Percentiles rank a stretch among this genome's conserved stretches.
Conservation (phyloP, 1,139 yeast species). For the Yarrowia galli region DNA sequence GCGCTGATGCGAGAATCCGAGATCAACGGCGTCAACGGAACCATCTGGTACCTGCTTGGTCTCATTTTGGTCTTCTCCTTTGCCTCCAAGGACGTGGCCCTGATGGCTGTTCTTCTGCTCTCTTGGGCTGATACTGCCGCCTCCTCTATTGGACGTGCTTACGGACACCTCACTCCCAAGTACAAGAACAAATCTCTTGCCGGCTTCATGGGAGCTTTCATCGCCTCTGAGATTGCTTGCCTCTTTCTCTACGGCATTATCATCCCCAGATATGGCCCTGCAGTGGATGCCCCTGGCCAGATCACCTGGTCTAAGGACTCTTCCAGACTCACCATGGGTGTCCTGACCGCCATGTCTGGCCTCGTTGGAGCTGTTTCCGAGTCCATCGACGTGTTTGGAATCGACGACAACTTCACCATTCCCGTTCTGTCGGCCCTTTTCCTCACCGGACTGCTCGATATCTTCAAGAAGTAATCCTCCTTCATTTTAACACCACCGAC, state of each 20-base stretch:
- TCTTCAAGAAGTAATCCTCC: conserved; percentile 4
- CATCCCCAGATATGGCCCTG: conserved; percentile 62
- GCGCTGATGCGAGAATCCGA: conserved; percentile 86
- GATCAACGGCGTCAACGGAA: conserved; percentile 74
- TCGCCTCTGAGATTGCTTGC: conserved; percentile 72
- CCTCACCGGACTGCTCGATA: conserved; percentile 50
- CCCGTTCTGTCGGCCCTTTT: conserved; percentile 82
- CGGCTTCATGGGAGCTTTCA: conserved; percentile 85
- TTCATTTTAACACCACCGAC: not conserved
- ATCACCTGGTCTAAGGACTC: conserved; percentile 69
- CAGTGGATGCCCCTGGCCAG: conserved; percentile 61
- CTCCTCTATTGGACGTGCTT: conserved; percentile 85
- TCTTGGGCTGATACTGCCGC: conserved; percentile 99
- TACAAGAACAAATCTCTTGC: conserved; percentile 81
- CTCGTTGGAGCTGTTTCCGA: conserved; percentile 85
- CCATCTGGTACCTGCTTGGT: conserved; percentile 84
- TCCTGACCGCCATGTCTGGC: conserved; percentile 71
- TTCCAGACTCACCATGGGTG: conserved; percentile 61
- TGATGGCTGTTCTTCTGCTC: conserved; percentile 76
- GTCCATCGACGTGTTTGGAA: conserved; percentile 70
- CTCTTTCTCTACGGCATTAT: conserved; percentile 74
- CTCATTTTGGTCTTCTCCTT: conserved; percentile 69
- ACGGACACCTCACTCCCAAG: conserved; percentile 84
- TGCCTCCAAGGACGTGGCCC: conserved; percentile 80
- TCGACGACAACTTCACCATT: conserved; percentile 94